Percentiles rank a stretch among this genome's conserved stretches.
phyloP scores from a whole-genome alignment of 345 rosid species.

The Boechera divaricarpa region DNA sequence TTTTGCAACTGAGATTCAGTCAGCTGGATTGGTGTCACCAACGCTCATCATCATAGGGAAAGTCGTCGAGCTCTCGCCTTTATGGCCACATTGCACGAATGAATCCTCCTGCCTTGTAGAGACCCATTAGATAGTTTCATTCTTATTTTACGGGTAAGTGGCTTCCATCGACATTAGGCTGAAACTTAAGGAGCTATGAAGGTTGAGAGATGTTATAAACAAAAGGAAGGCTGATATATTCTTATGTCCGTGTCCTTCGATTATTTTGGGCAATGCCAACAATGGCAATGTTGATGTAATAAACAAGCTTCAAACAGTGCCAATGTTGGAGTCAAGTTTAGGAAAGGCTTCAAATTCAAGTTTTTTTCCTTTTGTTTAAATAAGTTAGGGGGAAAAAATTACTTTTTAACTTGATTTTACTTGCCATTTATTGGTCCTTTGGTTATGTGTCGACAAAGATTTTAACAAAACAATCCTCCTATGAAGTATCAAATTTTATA shows the following conservation, averaged over 20 bases:
- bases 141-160: not conserved
- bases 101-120: slow-evolving; percentile 53
- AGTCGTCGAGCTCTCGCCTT: slow-evolving; percentile 89
- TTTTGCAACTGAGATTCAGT: slow-evolving; percentile 67
- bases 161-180: slow-evolving; percentile 22
- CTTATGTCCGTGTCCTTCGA: slow-evolving; percentile 7
- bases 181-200: slow-evolving; percentile 19
- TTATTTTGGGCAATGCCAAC: slow-evolving; percentile 21
- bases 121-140: slow-evolving; percentile 32
- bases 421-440: too few species aligned
- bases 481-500: too few species aligned
- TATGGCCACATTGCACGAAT: slow-evolving; percentile 62
- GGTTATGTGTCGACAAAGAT: too few species aligned
- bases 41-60: slow-evolving; percentile 85
- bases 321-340: not conserved
- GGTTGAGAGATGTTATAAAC: slow-evolving; percentile 28
- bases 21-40: slow-evolving; percentile 72
- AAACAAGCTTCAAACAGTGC: not conserved
- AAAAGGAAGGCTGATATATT: slow-evolving; percentile 3
- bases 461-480: too few species aligned
- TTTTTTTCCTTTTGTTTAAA: too few species aligned
- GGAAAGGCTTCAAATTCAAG: too few species aligned
- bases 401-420: too few species aligned
- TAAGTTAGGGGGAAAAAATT: too few species aligned
- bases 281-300: slow-evolving; percentile 16